Conservation (phyloP, 1,139 yeast genomes). For the Blastobotrys malaysiensis region DNA sequence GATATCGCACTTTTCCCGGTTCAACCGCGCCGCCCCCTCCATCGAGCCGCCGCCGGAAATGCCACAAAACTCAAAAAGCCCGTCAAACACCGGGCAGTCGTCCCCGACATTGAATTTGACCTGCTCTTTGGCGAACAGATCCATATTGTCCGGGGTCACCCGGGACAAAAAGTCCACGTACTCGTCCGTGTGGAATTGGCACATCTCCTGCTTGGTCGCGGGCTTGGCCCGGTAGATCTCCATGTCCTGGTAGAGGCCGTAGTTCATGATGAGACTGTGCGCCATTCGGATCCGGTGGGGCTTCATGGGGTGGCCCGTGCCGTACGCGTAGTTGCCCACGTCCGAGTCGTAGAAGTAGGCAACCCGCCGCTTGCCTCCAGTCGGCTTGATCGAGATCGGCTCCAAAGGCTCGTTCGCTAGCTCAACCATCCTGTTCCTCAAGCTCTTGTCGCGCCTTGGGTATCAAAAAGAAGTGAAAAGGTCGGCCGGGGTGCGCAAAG, state of each 20-base stretch:
- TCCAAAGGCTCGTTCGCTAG: slow-evolving; percentile 44
- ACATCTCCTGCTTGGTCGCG: slow-evolving; percentile 97
- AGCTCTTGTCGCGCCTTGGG: background rate
- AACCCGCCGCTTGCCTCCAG: slow-evolving; percentile 55
- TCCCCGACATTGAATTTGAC: slow-evolving; percentile 95
- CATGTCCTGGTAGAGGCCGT: slow-evolving; percentile 94
- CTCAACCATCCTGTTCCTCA: slow-evolving; percentile 5
- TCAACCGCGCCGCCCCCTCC: slow-evolving; percentile 94
- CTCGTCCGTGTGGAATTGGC: slow-evolving; percentile 97
- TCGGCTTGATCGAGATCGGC: slow-evolving; percentile 50
- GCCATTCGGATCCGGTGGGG: slow-evolving; percentile 99
- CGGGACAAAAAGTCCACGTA: slow-evolving; percentile 90
- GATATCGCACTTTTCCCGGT: slow-evolving; percentile 89
- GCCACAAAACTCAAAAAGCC: slow-evolving; percentile 90
- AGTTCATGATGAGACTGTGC: slow-evolving; percentile 93
- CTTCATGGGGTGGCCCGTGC: slow-evolving; percentile 98
- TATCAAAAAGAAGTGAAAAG: slow-evolving; percentile 3
- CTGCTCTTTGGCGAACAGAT: slow-evolving; percentile 85
- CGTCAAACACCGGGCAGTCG: slow-evolving; percentile 96
- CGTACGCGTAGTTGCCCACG: slow-evolving; percentile 96
- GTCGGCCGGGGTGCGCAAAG: background rate
- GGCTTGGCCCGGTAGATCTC: slow-evolving; percentile 96
- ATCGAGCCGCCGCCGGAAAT: slow-evolving; percentile 94
- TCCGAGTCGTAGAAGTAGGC: slow-evolving; percentile 73
- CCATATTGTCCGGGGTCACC: slow-evolving; percentile 92